Conservation (phyloP, 805 yeast species). For the Lachancea kluyveri region DNA sequence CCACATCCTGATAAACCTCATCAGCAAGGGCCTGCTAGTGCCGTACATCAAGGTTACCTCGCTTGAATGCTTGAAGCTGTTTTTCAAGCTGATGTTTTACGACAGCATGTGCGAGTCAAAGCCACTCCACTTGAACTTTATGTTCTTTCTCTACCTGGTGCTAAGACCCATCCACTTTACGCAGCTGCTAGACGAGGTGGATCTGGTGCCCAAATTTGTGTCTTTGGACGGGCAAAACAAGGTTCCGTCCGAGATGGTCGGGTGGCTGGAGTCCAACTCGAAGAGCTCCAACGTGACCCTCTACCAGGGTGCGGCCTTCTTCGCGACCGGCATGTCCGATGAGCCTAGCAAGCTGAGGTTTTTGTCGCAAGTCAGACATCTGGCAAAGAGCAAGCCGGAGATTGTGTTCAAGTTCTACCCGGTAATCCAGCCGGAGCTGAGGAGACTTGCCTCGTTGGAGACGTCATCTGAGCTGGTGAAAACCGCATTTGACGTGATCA, state of each 20-base stretch:
- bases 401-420: constrained; percentile 30
- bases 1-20: constrained; percentile 39
- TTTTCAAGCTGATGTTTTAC: constrained; percentile 39
- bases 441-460: constrained; percentile 27
- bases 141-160: constrained; percentile 33
- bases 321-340: constrained; percentile 30
- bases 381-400: constrained; percentile 29
- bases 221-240: constrained; percentile 28
- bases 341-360: constrained; percentile 33
- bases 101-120: constrained; percentile 25
- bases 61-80: constrained; percentile 36
- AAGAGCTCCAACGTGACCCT: constrained; percentile 30
- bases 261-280: constrained; percentile 28
- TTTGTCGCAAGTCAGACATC: constrained; percentile 27
- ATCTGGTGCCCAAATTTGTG: constrained; percentile 30
- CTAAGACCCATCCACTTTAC: constrained; percentile 34
- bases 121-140: constrained; percentile 20
- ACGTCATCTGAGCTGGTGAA: constrained; percentile 29
- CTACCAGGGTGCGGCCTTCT: constrained; percentile 31
- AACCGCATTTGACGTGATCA: constrained; percentile 29
- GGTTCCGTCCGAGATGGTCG: constrained; percentile 34
- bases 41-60: constrained; percentile 51
- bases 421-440: constrained; percentile 27
- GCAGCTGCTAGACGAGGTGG: constrained; percentile 30
- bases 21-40: constrained; percentile 52